These are phyloP conservation scores for Cinnamomum micranthum DNA, from an alignment of 164 flowering plant species.

Conservation along the genomic window DNA sequence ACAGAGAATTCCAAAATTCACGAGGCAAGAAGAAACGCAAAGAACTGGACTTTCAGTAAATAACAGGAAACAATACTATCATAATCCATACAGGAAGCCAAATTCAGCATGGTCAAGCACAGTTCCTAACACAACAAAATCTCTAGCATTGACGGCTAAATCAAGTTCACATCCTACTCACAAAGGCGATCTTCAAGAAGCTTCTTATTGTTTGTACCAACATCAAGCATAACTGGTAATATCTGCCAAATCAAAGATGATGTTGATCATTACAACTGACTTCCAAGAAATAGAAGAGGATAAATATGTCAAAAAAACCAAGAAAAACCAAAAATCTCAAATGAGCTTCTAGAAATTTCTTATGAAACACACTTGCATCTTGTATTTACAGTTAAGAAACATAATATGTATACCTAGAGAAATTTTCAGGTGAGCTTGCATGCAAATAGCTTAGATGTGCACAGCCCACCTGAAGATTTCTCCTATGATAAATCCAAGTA, in stretches of 20 bases:
- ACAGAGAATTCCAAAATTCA: too few species aligned
- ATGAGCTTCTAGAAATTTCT: background rate
- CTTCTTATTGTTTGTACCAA: conserved; percentile 87
- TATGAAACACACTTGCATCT: too few species aligned
- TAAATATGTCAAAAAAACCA: too few species aligned
- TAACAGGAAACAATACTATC: too few species aligned
- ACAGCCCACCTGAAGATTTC: too few species aligned
- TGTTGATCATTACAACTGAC: conserved; percentile 6
- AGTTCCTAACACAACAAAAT: background rate
- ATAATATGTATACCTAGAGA: too few species aligned
- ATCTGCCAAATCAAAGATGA: conserved; percentile 39
- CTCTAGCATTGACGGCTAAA: background rate
- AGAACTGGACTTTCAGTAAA: too few species aligned
- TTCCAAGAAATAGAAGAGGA: background rate
- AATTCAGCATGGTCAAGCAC: background rate
- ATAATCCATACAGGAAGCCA: background rate
- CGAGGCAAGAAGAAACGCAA: too few species aligned
- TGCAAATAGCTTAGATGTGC: too few species aligned
- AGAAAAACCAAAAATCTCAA: background rate
- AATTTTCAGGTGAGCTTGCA: too few species aligned
- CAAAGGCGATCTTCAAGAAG: conserved; percentile 89
- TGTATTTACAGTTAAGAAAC: too few species aligned
- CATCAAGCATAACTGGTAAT: conserved; percentile 96
- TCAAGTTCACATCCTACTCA: conserved; percentile 36
- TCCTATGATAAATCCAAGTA: too few species aligned